A percentile compares a stretch with the other conserved stretches of the same genome.
Conservation (phyloP, 116 monocot species). For the Zostera marina region DNA sequence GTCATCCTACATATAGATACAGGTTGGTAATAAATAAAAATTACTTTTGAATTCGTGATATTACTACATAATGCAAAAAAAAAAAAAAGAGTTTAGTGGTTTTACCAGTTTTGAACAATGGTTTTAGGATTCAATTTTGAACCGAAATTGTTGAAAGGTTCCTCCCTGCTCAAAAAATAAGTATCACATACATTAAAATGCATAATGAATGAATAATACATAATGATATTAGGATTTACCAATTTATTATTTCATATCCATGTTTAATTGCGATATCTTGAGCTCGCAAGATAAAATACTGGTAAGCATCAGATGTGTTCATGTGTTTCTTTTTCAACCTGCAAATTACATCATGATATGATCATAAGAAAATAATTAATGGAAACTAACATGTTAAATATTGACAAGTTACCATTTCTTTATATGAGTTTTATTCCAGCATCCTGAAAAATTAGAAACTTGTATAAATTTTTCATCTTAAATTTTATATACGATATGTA, state of each 20-base stretch:
- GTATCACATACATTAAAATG: neutral
- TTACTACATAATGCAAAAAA: no score
- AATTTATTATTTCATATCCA: constrained; percentile 84
- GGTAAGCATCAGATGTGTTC: constrained; percentile 61
- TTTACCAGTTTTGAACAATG: constrained; percentile 85
- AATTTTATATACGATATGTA: no score
- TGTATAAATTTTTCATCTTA: neutral
- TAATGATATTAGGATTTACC: constrained; percentile 22
- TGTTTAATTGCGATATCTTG: constrained; percentile 77
- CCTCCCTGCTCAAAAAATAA: constrained; percentile 49
- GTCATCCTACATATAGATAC: constrained; percentile 37
- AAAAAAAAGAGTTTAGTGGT: no score
- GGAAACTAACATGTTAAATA: neutral
- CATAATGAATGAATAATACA: neutral
- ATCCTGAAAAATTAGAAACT: constrained; percentile 32
- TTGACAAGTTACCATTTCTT: constrained; percentile 32
- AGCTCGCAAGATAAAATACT: constrained; percentile 70
- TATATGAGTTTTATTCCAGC: constrained; percentile 68
- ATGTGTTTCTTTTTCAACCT: constrained; percentile 50
- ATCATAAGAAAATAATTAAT: neutral
- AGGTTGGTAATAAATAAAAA: neutral
- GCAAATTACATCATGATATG: neutral
- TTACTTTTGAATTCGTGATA: no score
- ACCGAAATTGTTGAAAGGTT: constrained; percentile 86
- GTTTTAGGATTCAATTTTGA: constrained; percentile 50